Base-by-base conservation (phyloP, 305 asterid species). In the Fraxinus latifolia region DNA sequence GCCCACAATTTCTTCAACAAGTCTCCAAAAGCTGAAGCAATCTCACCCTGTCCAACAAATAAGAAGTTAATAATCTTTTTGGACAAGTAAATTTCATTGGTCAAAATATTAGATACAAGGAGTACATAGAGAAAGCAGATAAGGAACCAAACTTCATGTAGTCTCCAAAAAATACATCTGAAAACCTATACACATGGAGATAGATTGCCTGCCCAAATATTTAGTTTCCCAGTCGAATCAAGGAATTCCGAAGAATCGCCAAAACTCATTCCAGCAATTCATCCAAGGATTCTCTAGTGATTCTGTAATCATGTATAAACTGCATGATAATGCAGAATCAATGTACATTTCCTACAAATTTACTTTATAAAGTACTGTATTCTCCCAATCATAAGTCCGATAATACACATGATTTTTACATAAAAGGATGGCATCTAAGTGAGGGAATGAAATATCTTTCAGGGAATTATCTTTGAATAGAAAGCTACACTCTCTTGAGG, bases 11-110 rank as follows among this genome's bases (percentile, higher is more conserved):
- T 91, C 92, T 91, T 96, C 88, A 96, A 77, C 84, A 96, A 87
- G 88, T 94, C 98, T 65, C 99, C 99, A 82, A 96, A 96, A 81
- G 95, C 91, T 62, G 93, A 91, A 82, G 99, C 99, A 88, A 96
- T 93, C 89, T 94, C 98, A 75, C 99, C 99, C 99, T 95, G 86
- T 27, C 68, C 82, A 83, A 60, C 71, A 85, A 68, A 70, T 34
- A 82, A 75, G 42, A 47, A 86, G 80, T 60, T 62, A 82, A 34
- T 36, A 65, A 77, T 76, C 25, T 17, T 73, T 80, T 58, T 82
- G 70, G 77, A 84, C 82, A 81, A 80, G 83, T 80, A 78, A 80
- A 68, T 81, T 71, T 27, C 39, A 78, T 68, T 9, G 19, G 71
- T 17, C 58, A 80, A 32, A 67, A 74, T 62, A 37, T 27, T 34